phyloP scores from a whole-genome alignment of 108 stramenopile species.

The Stephanodiscus triporus region DNA sequence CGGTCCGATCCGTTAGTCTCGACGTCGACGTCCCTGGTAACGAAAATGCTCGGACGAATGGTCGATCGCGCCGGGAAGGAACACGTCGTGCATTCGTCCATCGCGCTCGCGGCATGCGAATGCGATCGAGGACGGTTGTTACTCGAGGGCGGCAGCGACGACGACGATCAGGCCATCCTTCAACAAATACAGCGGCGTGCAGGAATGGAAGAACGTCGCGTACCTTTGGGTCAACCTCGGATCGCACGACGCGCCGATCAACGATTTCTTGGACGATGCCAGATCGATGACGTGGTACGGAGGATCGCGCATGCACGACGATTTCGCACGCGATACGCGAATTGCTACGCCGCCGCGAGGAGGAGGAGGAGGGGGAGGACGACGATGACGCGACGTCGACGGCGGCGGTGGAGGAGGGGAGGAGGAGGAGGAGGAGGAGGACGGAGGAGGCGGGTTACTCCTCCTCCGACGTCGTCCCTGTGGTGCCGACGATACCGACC shows the following conservation, averaged over 20 bases:
- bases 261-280: constrained; percentile 67
- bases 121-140: constrained; percentile 46
- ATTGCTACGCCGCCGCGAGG: constrained; percentile 42
- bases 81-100: constrained; percentile 60
- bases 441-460: not conserved
- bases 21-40: constrained; percentile 38
- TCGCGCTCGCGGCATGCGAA: constrained; percentile 14
- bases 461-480: constrained; percentile 54
- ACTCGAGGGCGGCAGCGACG: constrained; percentile 27
- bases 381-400: constrained; percentile 13
- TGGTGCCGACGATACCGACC: constrained; percentile 71
- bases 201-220: constrained; percentile 66
- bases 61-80: constrained; percentile 66
- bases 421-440: constrained; percentile 29
- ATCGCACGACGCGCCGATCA: constrained; percentile 43
- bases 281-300: constrained; percentile 78
- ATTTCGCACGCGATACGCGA: constrained; percentile 63
- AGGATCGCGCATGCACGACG: constrained; percentile 71
- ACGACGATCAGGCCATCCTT: no score
- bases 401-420: not conserved
- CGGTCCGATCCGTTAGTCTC: constrained; percentile 58
- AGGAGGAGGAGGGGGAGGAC: constrained; percentile 33
- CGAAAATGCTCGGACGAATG: constrained; percentile 57
- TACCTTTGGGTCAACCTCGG: constrained; percentile 47
- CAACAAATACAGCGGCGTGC: constrained; percentile 85